Evolutionary conservation across 2,329 filamentous ascomycete genomes (phyloP).

Genomic region (Cercospora sp.): DNA sequence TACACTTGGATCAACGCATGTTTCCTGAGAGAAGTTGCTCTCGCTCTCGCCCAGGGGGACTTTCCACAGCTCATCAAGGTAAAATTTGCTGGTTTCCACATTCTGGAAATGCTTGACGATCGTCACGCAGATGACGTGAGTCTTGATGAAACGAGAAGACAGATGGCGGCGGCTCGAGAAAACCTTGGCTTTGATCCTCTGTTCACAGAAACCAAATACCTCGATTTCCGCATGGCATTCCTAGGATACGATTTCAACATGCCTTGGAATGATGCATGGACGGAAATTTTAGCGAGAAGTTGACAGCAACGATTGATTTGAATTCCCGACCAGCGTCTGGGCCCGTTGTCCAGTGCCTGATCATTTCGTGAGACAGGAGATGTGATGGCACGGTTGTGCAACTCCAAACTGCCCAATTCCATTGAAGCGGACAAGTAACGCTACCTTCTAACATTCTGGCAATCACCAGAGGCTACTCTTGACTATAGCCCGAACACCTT

Average conservation of each 20-base stretch:
- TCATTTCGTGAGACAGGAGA: too few species aligned
- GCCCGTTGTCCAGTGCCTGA: neutral
- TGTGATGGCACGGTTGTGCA: too few species aligned
- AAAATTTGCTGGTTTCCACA: neutral
- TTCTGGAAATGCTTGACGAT: neutral
- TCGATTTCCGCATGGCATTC: neutral
- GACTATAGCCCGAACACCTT: slow-evolving; percentile 8
- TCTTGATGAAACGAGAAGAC: neutral
- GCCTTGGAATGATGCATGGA: neutral
- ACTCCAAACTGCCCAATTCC: too few species aligned
- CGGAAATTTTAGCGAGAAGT: neutral
- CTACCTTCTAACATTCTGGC: neutral
- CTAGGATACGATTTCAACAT: neutral
- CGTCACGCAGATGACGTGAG: neutral
- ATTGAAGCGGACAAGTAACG: neutral
- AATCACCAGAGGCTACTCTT: neutral
- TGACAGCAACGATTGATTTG: neutral
- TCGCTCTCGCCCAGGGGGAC: neutral
- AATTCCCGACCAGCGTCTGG: neutral
- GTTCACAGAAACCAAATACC: neutral
- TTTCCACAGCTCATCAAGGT: neutral
- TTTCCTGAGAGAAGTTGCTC: neutral
- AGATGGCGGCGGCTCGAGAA: neutral
- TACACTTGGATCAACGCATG: neutral
- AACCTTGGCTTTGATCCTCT: neutral